Base-by-base conservation (phyloP, 2,329 filamentous ascomycete genomes). In the Colletotrichum plurivorum region DNA sequence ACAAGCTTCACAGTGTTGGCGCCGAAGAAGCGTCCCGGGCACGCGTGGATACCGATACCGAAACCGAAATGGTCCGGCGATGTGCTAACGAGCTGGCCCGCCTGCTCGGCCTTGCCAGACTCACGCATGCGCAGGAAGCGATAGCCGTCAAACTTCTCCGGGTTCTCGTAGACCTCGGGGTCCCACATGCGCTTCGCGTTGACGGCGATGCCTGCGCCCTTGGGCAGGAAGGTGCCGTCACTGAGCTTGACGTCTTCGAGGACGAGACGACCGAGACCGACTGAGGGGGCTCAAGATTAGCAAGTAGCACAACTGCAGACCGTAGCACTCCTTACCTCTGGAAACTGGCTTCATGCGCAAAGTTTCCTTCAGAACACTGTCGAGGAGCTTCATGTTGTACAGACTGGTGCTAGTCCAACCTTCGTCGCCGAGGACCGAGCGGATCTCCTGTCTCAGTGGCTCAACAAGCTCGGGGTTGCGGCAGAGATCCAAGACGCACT, bases 1-100 rank as follows among this genome's bases (percentile, higher is more conserved):
- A 73, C 64, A 15, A 80, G 69, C 76, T 84, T 83, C 36, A 83
- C 76, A 72, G 83, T 78, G 54, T 81, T 80, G 2, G 75, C 76
- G 0, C 81, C 82, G 71, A 84, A 83, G 73, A 83, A 84, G 1
- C 82, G 73, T 0, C 82, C 82, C 0, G 82, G 83, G 45, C 82
- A 84, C 0, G 82, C 78, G 55, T 83, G 79, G 5, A 72, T 73
- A 0, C 83, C 82, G 58, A 83, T 76, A 0, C 83, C 82, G 63
- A 84, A 85, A 0, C 70, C 74, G 8, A 81, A 63, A 31, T 76
- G 75, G 2, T 79, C 75, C 1, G 74, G 64, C 2, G 73, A 73
- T 0, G 79, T 80, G 12, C 75, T 78, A 8, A 80, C 80, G 41
- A 80, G 76, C 62, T 82, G 79, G 12, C 75, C 73, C 5, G 71